Conservation (phyloP, 139 green algal species). For the Diplosphaera chodatii region DNA sequence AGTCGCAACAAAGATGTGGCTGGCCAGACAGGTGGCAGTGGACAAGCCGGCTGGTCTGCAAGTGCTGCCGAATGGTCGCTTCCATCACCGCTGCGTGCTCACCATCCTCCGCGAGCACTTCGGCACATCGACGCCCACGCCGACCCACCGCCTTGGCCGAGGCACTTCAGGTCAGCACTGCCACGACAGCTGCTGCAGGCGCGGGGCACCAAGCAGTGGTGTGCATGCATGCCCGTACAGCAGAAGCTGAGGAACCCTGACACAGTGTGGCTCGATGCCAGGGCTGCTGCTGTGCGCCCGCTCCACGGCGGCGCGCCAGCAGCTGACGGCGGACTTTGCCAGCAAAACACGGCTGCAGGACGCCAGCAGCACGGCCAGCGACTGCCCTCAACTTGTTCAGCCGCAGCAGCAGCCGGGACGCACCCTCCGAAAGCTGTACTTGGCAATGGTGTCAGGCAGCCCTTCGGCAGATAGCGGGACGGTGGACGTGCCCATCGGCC, state of each 20-base stretch:
- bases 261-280: not conserved
- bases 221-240: not conserved
- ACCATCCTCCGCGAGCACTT: not conserved
- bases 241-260: too few relatives aligned
- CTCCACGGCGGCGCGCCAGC: constrained; percentile 12
- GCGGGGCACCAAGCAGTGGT: too few relatives aligned
- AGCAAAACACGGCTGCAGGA: not conserved
- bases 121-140: too few relatives aligned
- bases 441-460: constrained; percentile 24
- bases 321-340: constrained; percentile 23
- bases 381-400: too few relatives aligned
- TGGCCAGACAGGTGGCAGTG: not conserved
- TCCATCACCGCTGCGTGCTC: not conserved
- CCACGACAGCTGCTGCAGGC: too few relatives aligned
- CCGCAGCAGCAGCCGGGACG: not conserved
- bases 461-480: constrained; percentile 7
- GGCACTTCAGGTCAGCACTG: not conserved
- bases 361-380: too few relatives aligned
- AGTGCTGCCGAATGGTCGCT: not conserved
- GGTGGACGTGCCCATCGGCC: constrained; percentile 35
- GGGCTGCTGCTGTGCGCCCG: constrained; percentile 39
- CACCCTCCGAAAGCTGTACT: constrained; percentile 33
- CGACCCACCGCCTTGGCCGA: not conserved
- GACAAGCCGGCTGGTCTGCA: not conserved
- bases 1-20: too few relatives aligned